A percentile compares a stretch with the other conserved stretches of the same genome.
phyloP scores from a whole-genome alignment of 2,329 filamentous ascomycete species.

The Clarireedia monteithiana region DNA sequence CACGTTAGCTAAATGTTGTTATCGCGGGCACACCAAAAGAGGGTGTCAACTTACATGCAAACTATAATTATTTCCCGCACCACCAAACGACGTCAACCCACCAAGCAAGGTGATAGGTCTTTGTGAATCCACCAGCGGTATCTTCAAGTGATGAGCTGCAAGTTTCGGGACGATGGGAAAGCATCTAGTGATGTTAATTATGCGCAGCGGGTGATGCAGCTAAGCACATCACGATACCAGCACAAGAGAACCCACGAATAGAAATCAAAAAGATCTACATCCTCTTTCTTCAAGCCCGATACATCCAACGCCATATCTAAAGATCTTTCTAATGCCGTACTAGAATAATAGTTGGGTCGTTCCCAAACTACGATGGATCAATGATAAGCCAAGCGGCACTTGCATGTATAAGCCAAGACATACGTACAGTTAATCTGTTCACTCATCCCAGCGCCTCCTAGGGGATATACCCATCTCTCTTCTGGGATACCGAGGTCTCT shows the following conservation, averaged over 20 bases:
- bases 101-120: conserved; percentile 55
- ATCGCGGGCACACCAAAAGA: not conserved
- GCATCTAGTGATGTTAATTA: conserved; percentile 37
- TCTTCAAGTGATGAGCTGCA: conserved; percentile 50
- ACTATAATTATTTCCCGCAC: conserved; percentile 64
- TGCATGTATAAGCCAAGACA: not conserved
- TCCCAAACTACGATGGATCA: conserved; percentile 45
- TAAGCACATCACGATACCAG: not conserved
- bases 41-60: conserved; percentile 45
- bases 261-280: conserved; percentile 55
- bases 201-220: not conserved
- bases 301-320: conserved; percentile 44
- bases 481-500: conserved; percentile 44
- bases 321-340: conserved; percentile 49
- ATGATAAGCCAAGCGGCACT: not conserved
- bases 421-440: conserved; percentile 47
- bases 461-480: conserved; percentile 53
- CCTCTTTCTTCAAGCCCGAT: conserved; percentile 38
- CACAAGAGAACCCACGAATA: conserved; percentile 43
- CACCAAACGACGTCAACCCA: conserved; percentile 60
- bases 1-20: not conserved
- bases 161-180: conserved; percentile 65
- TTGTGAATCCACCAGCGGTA: conserved; percentile 37
- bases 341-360: conserved; percentile 48
- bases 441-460: conserved; percentile 54